Base-by-base conservation (phyloP, 495 filamentous ascomycete genomes). In the Aspergillus ellipticus region DNA sequence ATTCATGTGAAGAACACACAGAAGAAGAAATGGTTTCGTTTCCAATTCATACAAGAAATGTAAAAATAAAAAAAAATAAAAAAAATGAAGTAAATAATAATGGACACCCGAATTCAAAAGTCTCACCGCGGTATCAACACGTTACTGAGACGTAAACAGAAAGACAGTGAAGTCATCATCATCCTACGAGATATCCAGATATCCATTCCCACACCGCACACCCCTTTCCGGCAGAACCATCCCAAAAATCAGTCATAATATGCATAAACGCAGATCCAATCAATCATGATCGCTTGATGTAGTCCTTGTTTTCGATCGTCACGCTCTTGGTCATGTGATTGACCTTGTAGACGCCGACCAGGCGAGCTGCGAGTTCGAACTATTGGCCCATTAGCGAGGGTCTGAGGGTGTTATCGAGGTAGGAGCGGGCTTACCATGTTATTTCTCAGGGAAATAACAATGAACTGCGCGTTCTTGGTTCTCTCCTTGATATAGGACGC, bases 241-340 rank as follows among this genome's bases (percentile, higher is more conserved):
- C 45, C 29, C 33, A 26, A 17, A 33, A 46, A 55, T n/a, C 6
- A 53, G 28, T 33, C 42, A n/a, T 42, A 53, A 19, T 17, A 53
- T 50, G n/a, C 42, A 56, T 46, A 59, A 29, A 56, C 22, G 33
- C 33, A 53, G 21, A 49, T 35, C 24, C 6, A 37, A 42, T 3
- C 28, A 37, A 62, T 72, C 59, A 75, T 53, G 73, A 74, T 54
- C 74, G 69, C 13, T 67, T 75, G 54, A 92, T 87, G 60, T 92
- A 96, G 65, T 96, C 89, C 55, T 78, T 80, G 70, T 96, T 96
- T 69, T 96, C 90, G 43, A 96, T 91, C n/a, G 91, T 94, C 3
- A 96, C 90, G 66, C 88, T 92, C 84, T 96, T 96, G 41, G 91
- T 96, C 94, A 97, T 98, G 73, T 98, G 94, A 73, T 97, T 97